Conservation (phyloP, 108 stramenopile species). For the Discostella pseudostelligera region DNA sequence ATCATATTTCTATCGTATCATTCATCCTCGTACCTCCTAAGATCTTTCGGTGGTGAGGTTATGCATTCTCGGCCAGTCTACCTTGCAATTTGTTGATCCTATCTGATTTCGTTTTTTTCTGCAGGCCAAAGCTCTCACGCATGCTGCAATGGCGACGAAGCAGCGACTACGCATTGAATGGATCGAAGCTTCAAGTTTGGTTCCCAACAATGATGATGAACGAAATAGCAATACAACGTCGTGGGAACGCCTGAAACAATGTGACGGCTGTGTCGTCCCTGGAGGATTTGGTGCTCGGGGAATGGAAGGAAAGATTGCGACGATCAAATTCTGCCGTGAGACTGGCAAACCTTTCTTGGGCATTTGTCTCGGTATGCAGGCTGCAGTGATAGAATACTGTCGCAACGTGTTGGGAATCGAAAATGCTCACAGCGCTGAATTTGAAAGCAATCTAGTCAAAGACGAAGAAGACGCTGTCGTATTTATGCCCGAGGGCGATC, state of each 20-base stretch:
- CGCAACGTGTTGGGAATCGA: conserved; percentile 64
- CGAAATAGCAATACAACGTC: conserved; percentile 44
- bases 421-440: conserved; percentile 77
- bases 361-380: conserved; percentile 85
- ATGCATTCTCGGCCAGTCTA: no score
- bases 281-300: conserved; percentile 92
- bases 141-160: conserved; percentile 68
- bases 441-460: conserved; percentile 46
- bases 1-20: no score
- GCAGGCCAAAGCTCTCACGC: conserved; percentile 76
- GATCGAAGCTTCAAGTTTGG: conserved; percentile 56
- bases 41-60: conserved; percentile 49
- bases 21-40: no score
- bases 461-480: conserved; percentile 65
- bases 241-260: conserved; percentile 76
- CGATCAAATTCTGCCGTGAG: conserved; percentile 55
- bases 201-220: conserved; percentile 41
- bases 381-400: conserved; percentile 76
- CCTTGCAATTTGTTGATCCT: neutral
- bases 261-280: conserved; percentile 90
- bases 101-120: neutral
- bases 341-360: conserved; percentile 70
- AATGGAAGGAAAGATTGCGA: conserved; percentile 73
- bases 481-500: conserved; percentile 82
- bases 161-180: conserved; percentile 66